These are phyloP conservation scores for Suhomyces guaymorum DNA, from an alignment of 1,139 yeast species.

Conservation along the genomic window DNA sequence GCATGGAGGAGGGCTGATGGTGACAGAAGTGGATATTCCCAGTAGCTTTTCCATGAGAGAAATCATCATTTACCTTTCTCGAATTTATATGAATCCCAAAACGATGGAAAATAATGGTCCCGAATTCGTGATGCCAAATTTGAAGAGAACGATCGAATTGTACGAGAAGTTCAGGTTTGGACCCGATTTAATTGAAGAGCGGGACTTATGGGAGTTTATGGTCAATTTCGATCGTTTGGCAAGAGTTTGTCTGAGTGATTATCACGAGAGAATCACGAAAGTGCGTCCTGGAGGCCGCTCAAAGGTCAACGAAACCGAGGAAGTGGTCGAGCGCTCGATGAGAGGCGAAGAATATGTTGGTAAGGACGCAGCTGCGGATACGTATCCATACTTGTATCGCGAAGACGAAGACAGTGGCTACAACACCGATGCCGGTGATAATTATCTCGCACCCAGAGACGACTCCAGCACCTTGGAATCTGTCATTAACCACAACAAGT, in stretches of 20 bases:
- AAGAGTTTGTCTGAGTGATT: conserved; percentile 13
- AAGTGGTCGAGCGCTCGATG: conserved; percentile 8
- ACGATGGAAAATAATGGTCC: not conserved
- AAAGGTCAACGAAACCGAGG: not conserved
- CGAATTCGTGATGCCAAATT: conserved; percentile 21
- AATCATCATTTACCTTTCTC: conserved; percentile 31
- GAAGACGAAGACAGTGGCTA: conserved; percentile 9
- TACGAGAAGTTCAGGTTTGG: conserved; percentile 76
- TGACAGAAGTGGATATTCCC: conserved; percentile 42
- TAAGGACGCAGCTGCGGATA: not conserved
- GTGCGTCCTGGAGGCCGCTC: conserved; percentile 1
- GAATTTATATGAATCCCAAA: conserved; percentile 17
- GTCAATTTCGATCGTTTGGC: conserved; percentile 20
- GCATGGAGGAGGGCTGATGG: conserved; percentile 19
- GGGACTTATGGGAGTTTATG: conserved; percentile 64
- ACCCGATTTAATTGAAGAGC: conserved; percentile 58
- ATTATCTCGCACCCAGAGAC: not conserved
- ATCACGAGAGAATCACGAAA: conserved; percentile 5
- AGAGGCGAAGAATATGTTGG: conserved; percentile 3
- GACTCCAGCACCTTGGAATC: conserved; percentile 6
- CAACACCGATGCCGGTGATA: conserved; percentile 3
- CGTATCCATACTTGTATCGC: conserved; percentile 1
- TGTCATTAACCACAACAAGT: conserved; percentile 3
- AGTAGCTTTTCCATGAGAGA: conserved; percentile 49
- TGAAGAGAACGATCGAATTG: conserved; percentile 43